Percentiles rank a stretch among this genome's conserved stretches.
These are phyloP conservation scores for Cystobasidiaceae sp. DNA, from an alignment of 1,284 basidiomycete genomes.

Conservation along the genomic window DNA sequence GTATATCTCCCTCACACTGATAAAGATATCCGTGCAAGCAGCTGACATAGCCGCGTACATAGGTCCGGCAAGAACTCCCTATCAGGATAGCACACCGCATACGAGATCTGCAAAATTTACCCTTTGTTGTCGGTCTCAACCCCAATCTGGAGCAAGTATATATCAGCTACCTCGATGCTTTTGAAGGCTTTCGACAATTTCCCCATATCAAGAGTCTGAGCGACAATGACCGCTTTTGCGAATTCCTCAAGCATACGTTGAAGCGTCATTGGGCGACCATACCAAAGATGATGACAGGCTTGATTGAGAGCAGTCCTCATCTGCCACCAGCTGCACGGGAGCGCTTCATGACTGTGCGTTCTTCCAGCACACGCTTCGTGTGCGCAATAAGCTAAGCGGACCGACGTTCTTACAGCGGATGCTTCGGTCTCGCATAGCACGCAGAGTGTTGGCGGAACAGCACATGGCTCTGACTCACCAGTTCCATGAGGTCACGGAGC, in stretches of 20 bases:
- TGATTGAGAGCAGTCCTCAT: conserved; percentile 30
- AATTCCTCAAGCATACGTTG: conserved; percentile 61
- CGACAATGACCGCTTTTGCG: conserved; percentile 75
- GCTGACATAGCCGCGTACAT: not conserved
- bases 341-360: conserved; percentile 56
- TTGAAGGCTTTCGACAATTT: conserved; percentile 60
- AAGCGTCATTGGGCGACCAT: conserved; percentile 64
- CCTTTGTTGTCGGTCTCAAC: conserved; percentile 82
- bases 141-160: conserved; percentile 79
- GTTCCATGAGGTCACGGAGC: conserved; percentile 49
- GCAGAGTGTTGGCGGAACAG: conserved; percentile 81
- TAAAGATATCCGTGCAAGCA: not conserved
- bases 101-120: conserved; percentile 76
- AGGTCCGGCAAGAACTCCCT: conserved; percentile 72
- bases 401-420: too few relatives aligned
- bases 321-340: conserved; percentile 48
- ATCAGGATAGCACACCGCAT: conserved; percentile 81
- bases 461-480: conserved; percentile 74
- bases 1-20: conserved; percentile 27
- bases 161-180: conserved; percentile 53
- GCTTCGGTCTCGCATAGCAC: conserved; percentile 82
- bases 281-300: conserved; percentile 38
- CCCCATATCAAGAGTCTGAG: conserved; percentile 65
- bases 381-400: too few relatives aligned
- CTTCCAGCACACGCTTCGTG: too few relatives aligned